These are phyloP conservation scores for Fusarium oxysporum DNA, from an alignment of 2,329 filamentous ascomycete genomes.

Conservation along the genomic window DNA sequence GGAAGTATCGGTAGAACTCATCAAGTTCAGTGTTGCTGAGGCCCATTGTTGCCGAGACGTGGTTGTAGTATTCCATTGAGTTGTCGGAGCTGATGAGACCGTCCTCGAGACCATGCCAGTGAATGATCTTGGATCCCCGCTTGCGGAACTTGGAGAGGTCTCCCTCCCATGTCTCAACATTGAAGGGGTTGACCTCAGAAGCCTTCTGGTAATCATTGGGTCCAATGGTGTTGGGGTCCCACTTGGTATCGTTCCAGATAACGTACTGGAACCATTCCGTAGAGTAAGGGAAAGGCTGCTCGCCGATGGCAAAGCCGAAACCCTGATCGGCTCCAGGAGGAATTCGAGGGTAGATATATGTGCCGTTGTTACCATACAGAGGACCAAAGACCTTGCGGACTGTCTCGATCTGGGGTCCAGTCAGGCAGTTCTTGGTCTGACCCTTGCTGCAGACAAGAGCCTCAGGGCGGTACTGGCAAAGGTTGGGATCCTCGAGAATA, in stretches of 20 bases:
- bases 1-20: constrained; percentile 65
- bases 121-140: constrained; percentile 57
- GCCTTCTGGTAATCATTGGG: constrained; percentile 56
- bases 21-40: constrained; percentile 51
- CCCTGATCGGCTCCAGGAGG: constrained; percentile 41
- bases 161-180: constrained; percentile 50
- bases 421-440: constrained; percentile 23
- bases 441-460: constrained; percentile 51
- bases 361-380: constrained; percentile 47
- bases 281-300: constrained; percentile 14
- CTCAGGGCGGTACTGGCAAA: constrained; percentile 59
- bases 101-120: constrained; percentile 57
- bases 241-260: constrained; percentile 54
- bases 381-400: constrained; percentile 30
- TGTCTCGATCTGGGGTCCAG: constrained; percentile 11
- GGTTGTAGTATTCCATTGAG: constrained; percentile 45
- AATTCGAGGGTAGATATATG: constrained; percentile 33
- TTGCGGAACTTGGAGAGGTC: constrained; percentile 54
- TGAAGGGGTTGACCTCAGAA: constrained; percentile 18
- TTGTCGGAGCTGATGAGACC: constrained; percentile 37
- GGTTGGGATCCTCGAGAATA: constrained; percentile 60
- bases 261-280: constrained; percentile 54
- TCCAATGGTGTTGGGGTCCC: constrained; percentile 43
- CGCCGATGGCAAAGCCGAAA: constrained; percentile 42
- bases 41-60: constrained; percentile 41